Base-by-base conservation (phyloP, 2,329 filamentous ascomycete genomes). In the Calonectria montana region DNA sequence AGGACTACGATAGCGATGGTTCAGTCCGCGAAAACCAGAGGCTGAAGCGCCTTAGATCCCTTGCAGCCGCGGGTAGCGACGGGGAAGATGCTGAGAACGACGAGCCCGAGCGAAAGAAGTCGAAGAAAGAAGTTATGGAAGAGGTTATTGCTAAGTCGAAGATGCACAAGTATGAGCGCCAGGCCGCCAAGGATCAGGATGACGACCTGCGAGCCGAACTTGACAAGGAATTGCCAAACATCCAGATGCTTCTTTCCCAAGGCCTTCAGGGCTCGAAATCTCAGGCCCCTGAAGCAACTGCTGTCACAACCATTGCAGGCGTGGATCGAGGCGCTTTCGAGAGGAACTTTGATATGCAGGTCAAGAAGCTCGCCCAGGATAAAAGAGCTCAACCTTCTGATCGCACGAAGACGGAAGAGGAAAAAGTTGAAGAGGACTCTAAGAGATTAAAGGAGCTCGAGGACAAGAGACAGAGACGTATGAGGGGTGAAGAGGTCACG, bases 61-160 rank as follows among this genome's bases (percentile, higher is more conserved):
- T 86, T 29, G 81, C 81, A 31, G 79, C 84, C 25, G 83, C 86
- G 35, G 88, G 85, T 1, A 86, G 87, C 63, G 88, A 86, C 3
- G 86, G 84, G n/a, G 88, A 86, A 3, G 86, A 84, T 4, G 87
- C 87, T 0, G 86, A 85, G 6, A 87, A 88, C 41, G 87, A 87
- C 23, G 86, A 92, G 74, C 95, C 95, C 0, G 93, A 96, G 78
- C 90, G 93, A 71, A 98, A 98, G 83, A 99, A 98, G 86, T 93
- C 93, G 3, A 98, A 98, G 85, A 94, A 97, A 66, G 97, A 99
- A 83, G 94, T 99, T 62, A 98, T 98, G 94, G 94, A 98, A 80
- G 97, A 99, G 83, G 89, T 99, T 73, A 98, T 99, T 76, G 94
- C 96, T 72, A 99, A 99, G 84, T 98, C 96, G 1, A 99, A 99